Conservation (phyloP, 148 eudicot genomes). For the Polygonum aviculare region DNA sequence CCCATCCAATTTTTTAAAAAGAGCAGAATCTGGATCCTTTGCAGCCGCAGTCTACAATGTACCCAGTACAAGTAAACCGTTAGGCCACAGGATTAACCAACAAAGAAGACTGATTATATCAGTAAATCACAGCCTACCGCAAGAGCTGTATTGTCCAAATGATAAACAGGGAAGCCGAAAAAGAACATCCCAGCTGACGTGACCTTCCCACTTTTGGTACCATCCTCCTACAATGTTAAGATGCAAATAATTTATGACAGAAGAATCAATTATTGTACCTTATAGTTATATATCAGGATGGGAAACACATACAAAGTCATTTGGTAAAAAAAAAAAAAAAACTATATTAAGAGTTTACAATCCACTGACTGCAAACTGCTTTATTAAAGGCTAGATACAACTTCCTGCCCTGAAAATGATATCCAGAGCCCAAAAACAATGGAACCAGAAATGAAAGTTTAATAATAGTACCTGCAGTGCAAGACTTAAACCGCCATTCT, state of each 20-base stretch:
- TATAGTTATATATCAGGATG: background rate
- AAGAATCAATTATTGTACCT: background rate
- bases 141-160: constrained; percentile 46
- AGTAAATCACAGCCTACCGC: constrained; percentile 36
- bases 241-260: background rate
- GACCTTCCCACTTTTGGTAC: constrained; percentile 68
- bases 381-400: background rate
- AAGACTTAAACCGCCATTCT: constrained; percentile 80
- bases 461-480: constrained; percentile 64
- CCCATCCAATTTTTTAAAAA: constrained; percentile 82
- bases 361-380: background rate
- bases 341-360: background rate
- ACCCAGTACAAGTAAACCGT: constrained; percentile 3
- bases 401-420: background rate
- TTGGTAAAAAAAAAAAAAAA: background rate
- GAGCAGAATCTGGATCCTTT: constrained; percentile 87
- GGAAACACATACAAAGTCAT: background rate
- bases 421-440: background rate
- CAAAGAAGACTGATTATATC: background rate
- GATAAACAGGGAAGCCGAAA: constrained; percentile 91
- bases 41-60: constrained; percentile 52
- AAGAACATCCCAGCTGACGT: constrained; percentile 97
- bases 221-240: constrained; percentile 58
- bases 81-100: constrained; percentile 8
- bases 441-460: background rate